Conservation (phyloP, 176 grass and related monocot genomes). For the Ensete ventricosum region DNA sequence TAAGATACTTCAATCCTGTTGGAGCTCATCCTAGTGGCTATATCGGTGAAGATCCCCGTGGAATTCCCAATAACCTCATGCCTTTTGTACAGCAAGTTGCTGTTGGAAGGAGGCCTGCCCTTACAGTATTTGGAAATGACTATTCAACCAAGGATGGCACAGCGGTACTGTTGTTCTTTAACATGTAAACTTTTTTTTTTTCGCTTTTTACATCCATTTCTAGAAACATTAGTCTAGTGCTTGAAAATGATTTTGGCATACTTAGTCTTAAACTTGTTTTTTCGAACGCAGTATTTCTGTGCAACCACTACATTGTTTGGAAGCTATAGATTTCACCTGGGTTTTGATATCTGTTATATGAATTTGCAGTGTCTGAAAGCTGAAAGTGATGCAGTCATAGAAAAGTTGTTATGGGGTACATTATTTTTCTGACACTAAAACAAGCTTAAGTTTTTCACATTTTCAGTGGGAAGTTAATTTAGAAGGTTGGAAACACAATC, state of each 20-base stretch:
- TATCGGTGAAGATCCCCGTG: conserved; percentile 80
- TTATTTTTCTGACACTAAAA: too few relatives aligned
- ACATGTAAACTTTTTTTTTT: background rate
- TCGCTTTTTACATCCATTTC: background rate
- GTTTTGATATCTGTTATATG: background rate
- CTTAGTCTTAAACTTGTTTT: background rate
- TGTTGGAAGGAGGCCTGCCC: conserved; percentile 62
- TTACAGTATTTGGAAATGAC: conserved; percentile 80
- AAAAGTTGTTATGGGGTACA: too few relatives aligned
- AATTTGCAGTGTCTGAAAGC: background rate
- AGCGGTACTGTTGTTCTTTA: conserved; percentile 33
- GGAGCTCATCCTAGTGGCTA: conserved; percentile 70
- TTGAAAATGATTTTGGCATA: background rate
- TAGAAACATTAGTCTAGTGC: background rate
- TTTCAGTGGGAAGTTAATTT: background rate
- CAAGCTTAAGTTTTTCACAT: background rate
- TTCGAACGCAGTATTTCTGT: background rate
- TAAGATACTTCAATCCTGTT: conserved; percentile 96
- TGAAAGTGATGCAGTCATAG: too few relatives aligned
- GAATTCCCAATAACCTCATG: conserved; percentile 90
- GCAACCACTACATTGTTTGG: background rate
- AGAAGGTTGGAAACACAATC: background rate
- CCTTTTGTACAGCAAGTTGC: conserved; percentile 97
- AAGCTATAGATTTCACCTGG: background rate
- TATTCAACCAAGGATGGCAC: conserved; percentile 89